Conservation (phyloP, 106 monocot genomes). For the Phalaenopsis aphrodite region DNA sequence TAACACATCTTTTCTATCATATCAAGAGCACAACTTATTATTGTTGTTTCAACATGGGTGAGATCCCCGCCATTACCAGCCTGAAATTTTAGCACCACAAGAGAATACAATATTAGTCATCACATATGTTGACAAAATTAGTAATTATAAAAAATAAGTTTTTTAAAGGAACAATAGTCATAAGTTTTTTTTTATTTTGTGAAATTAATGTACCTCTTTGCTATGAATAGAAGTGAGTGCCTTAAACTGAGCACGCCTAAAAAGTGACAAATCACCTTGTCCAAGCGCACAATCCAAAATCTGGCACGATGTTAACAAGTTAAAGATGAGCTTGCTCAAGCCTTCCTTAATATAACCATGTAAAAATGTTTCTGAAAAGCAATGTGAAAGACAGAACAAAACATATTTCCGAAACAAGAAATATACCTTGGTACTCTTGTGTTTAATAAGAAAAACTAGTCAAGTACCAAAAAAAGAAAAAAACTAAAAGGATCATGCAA, state of each 20-base stretch:
- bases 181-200: not conserved
- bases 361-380: not conserved
- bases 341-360: not conserved
- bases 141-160: not conserved
- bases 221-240: slow-evolving; percentile 85
- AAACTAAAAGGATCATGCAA: not conserved
- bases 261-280: slow-evolving; percentile 91
- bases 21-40: slow-evolving; percentile 94
- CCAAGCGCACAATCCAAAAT: slow-evolving; percentile 87
- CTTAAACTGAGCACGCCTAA: slow-evolving; percentile 96
- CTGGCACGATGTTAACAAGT: slow-evolving; percentile 27
- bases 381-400: not conserved
- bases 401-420: not conserved
- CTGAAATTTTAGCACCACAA: slow-evolving; percentile 21
- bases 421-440: not conserved
- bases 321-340: not conserved
- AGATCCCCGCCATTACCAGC: slow-evolving; percentile 95
- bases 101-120: not conserved
- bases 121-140: not conserved
- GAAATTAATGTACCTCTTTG: slow-evolving; percentile 58
- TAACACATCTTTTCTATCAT: slow-evolving; percentile 82
- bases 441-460: not conserved
- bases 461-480: not conserved
- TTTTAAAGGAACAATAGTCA: not conserved
- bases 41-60: slow-evolving; percentile 88